Percentiles rank a stretch among this genome's conserved stretches.
phyloP scores from a whole-genome alignment of 1,284 basidiomycete genomes.

The Leucoagaricus sp. region DNA sequence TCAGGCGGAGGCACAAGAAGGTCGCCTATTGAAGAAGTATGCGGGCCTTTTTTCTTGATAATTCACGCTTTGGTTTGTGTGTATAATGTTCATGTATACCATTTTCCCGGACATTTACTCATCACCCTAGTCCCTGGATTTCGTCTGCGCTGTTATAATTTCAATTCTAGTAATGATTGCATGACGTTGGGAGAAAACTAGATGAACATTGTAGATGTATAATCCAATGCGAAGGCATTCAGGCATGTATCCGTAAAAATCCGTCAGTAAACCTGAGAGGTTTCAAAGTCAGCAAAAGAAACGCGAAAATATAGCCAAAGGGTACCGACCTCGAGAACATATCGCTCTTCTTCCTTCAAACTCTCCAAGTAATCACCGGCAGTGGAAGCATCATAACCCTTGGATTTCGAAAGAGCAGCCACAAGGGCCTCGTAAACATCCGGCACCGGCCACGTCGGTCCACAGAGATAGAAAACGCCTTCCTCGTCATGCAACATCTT shows the following conservation, averaged over 20 bases:
- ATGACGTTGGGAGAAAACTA: not conserved
- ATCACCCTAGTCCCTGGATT: conserved; percentile 1
- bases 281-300: no score
- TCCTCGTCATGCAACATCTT: conserved; percentile 69
- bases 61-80: not conserved
- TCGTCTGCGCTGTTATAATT: conserved; percentile 8
- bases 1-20: conserved; percentile 18
- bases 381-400: conserved; percentile 62
- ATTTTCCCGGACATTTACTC: not conserved
- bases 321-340: conserved; percentile 88
- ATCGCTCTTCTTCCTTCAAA: conserved; percentile 96
- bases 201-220: not conserved
- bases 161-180: not conserved
- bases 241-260: not conserved
- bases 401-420: conserved; percentile 73
- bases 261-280: conserved; percentile 34
- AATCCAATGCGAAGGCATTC: not conserved
- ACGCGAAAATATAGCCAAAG: not conserved
- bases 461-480: conserved; percentile 96
- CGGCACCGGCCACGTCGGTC: conserved; percentile 98
- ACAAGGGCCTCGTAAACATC: conserved; percentile 95
- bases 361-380: conserved; percentile 88
- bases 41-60: not conserved
- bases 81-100: not conserved
- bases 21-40: not conserved